Base-by-base conservation (phyloP, 768 basidiomycete species). In the Asterophora parasitica region DNA sequence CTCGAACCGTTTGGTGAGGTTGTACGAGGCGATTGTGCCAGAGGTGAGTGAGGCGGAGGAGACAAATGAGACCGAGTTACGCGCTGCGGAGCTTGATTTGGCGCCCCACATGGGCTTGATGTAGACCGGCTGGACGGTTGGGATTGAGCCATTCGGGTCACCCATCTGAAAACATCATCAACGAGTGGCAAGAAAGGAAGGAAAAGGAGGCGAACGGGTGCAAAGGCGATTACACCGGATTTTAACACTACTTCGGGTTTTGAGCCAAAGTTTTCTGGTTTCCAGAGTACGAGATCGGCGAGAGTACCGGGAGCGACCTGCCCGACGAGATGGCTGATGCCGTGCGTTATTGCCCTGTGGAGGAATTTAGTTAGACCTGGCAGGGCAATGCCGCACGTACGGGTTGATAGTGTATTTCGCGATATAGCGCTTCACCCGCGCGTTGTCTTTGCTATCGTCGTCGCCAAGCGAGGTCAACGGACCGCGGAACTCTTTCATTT, bases 391-490 rank as follows among this genome's bases (percentile, higher is more conserved):
- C n/a, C n/a, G 27, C 6, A 75, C 92, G 57, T 56, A 95, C 92
- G 95, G 93, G 61, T 99, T 98, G 63, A 98, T 82, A 11, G 96
- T 98, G 67, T 97, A 98, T 64, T 98, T 99, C 12, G 94, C 79
- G 19, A 97, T 75, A 65, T 97, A 98, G 51, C 94, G 76, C 74
- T 96, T 98, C 44, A 98, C 95, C 12, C 96, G 76, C 7, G 74
- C 82, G 61, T 98, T 99, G 65, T 96, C 92, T 46, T 66, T 77
- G 3, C 78, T 79, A 7, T 78, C 78, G 9, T 51, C 57, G 63
- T 97, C 93, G 5, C 88, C 88, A 26, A 92, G 72, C 1, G 73
- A 66, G 1, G 60, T 60, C 38, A 97, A 71, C 4, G 92, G 84
- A 0, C 96, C 96, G 20, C 77, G 70, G 51, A 86, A 71, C 38